Evolutionary conservation across 1,284 basidiomycete genomes (phyloP), one percentile per base, ranked within the genome.

Genomic region (Rhodotorula sp.): DNA sequence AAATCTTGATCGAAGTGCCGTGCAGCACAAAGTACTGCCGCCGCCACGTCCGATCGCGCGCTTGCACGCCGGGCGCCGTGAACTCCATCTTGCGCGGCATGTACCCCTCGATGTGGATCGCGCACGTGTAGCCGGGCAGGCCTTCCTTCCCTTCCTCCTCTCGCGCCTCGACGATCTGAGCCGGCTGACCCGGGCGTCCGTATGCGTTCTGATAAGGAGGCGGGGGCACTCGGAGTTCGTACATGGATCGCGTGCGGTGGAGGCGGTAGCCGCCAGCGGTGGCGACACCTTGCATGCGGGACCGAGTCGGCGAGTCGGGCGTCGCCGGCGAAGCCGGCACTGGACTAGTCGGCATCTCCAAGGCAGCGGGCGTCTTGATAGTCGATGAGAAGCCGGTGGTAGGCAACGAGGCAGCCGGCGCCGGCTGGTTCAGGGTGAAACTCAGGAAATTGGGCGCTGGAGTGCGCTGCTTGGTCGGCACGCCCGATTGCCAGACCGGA

Each of bases 21-120:
- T 97, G 93, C 54, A 99, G 82, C 73, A 96, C 91, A 80, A 93
- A 91, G 78, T 95, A 86, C 70, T 89, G 87, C 63, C 91, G 85
- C 75, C 89, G 87, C 95, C 95, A 99, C 78, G 91, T 91, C 49
- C 96, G 85, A 79, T 97, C 93, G 78, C 85, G 87, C 24, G 94
- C 89, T 79, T 95, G 92, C 5, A 93, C 84, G 15, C 93, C 92
- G 0, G 94, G 92, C 22, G 86, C 83, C 2, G 82, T 83, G 79
- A 99, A 98, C 83, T 99, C 95, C 89, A 95, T 88, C 85, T 99
- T 99, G 63, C 92, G 87, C 7, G 91, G 90, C 83, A 99, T 86
- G 71, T 89, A 86, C 3, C 90, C 92, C 62, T 88, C 86, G 75
- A 99, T 87, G 79, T 93, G 89, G 22, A 98, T 87, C n/a, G 83